Conservation (phyloP, 2,329 filamentous ascomycete genomes). For the Stenocarpella maydis region DNA sequence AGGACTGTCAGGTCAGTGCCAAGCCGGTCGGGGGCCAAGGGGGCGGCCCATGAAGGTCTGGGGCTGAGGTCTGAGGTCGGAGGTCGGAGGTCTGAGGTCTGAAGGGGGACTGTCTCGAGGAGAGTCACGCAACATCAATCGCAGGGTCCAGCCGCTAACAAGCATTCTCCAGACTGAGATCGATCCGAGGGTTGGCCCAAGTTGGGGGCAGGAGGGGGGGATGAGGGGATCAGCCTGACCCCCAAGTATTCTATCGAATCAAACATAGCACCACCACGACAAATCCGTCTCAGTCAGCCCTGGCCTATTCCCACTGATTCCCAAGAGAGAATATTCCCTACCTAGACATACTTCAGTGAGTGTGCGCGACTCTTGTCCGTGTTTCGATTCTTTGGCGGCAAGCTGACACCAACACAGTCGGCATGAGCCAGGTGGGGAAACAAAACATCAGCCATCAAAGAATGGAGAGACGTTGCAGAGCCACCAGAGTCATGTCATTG, state of each 20-base stretch:
- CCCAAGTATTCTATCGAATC: not conserved
- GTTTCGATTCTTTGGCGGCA: not conserved
- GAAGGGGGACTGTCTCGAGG: too few species aligned
- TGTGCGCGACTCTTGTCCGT: slow-evolving; percentile 12
- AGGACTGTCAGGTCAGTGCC: not conserved
- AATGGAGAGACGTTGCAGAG: slow-evolving; percentile 1
- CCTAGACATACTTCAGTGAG: too few species aligned
- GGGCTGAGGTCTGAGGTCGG: not conserved
- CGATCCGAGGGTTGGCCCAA: not conserved
- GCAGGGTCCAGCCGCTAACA: slow-evolving; percentile 21
- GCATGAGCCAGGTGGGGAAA: too few species aligned
- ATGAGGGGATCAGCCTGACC: too few species aligned
- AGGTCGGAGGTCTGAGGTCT: too few species aligned
- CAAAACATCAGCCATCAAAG: not conserved
- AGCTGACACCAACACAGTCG: not conserved
- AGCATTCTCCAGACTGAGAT: not conserved
- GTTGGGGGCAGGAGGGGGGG: not conserved
- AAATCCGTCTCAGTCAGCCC: not conserved
- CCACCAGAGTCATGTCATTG: slow-evolving; percentile 18
- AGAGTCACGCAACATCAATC: not conserved
- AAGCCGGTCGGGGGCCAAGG: not conserved
- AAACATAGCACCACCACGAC: not conserved
- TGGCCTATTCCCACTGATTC: not conserved
- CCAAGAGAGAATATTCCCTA: too few species aligned
- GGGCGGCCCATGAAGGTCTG: not conserved